Evolutionary conservation across 352 stramenopile species (phyloP), one percentile per base, ranked within the genome.

Genomic region (Aphanomyces euteiches): DNA sequence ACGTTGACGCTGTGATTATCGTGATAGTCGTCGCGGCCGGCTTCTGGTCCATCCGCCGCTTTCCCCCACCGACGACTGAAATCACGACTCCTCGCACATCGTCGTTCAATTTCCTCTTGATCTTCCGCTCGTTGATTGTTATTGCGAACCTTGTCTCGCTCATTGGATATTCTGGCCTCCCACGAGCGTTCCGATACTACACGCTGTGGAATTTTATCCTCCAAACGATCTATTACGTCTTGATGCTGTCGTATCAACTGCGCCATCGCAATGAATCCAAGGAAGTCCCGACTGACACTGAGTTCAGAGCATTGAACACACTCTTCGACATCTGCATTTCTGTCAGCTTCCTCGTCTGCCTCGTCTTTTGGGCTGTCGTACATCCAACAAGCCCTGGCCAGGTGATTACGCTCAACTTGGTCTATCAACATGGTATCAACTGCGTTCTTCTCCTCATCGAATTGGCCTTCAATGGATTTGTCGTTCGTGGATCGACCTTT

Each of bases 141-240:
- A 37, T 39, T 12, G 10, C 43, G 13, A 45, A 45, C 21, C 10
- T 7, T n/a, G 54, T 61, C 17, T 19, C 54, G 19, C 28, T 61
- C 17, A 45, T 61, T 40, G 54, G 54, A 7, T 61, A 40, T 37
- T 40, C 19, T 12, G 43, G 10, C 7, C 54, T 61, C 10, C 54
- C 54, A 3, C 5, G 7, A 12, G 13, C 54, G 54, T 39, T 19
- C 17, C 6, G 17, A 39, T 70, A 64, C 50, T 70, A 70, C 53
- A 70, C 64, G 17, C n/a, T 61, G 2, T 70, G 64, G 64, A 70
- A 70, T 50, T 58, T 70, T 21, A 70, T 50, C 4, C 47, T 70
- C 12, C 64, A 70, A 39, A 17, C 56, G 13, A 21, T 70, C 5
- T 70, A 70, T 50, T 70, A 63, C 15, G 37, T 47, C 3, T 60